phyloP scores from a whole-genome alignment of 78 protist genomes.

The Thecamonas trahens region DNA sequence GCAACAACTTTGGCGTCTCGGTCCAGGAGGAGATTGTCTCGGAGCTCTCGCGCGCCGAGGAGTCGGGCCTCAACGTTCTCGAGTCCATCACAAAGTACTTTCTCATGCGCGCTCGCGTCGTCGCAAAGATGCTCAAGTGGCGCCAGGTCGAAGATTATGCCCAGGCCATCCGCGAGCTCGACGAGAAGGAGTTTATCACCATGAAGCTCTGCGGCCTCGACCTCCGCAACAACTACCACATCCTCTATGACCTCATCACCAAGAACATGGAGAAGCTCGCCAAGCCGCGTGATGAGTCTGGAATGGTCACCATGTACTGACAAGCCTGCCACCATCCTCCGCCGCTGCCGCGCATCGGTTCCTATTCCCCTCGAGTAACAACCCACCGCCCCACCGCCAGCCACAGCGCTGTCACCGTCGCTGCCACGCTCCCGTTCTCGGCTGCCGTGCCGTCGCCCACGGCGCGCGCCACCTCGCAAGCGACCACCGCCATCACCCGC shows the following conservation, averaged over 20 bases:
- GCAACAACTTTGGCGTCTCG: slow-evolving; percentile 63
- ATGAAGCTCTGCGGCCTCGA: too few species aligned
- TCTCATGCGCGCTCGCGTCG: slow-evolving; percentile 33
- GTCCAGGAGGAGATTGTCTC: slow-evolving; percentile 42
- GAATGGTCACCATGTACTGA: background rate
- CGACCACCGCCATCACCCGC: too few species aligned
- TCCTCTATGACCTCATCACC: slow-evolving; percentile 43
- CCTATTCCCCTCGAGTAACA: too few species aligned
- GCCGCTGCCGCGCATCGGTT: too few species aligned
- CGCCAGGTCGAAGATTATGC: slow-evolving; percentile 51
- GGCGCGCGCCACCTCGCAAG: too few species aligned
- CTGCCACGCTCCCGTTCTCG: too few species aligned
- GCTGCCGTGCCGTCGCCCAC: too few species aligned
- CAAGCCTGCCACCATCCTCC: too few species aligned
- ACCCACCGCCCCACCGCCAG: too few species aligned
- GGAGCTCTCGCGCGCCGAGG: slow-evolving; percentile 56
- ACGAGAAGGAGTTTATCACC: background rate
- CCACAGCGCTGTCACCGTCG: too few species aligned
- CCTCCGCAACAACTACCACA: slow-evolving; percentile 49
- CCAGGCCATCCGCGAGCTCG: too few species aligned
- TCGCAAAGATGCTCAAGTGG: slow-evolving; percentile 44
- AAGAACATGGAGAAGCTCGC: slow-evolving; percentile 58
- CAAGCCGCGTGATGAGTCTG: slow-evolving; percentile 26
- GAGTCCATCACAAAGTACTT: slow-evolving; percentile 36
- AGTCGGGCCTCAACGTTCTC: slow-evolving; percentile 21